Base-by-base conservation (phyloP, 208 protist species). In the Leishmania tarentolae region DNA sequence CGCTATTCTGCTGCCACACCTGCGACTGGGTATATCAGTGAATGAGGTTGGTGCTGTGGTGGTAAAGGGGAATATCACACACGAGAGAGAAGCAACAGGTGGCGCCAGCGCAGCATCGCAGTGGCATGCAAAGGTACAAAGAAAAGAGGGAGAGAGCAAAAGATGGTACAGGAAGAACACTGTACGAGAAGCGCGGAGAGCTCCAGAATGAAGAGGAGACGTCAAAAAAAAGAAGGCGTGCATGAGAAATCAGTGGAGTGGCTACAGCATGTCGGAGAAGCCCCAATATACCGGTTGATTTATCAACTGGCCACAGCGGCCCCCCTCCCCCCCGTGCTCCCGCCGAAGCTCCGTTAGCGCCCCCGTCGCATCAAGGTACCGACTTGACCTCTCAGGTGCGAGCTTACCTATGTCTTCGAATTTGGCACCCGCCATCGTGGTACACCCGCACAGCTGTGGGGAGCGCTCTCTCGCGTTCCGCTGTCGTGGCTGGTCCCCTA, bases 61-160 rank as follows among this genome's bases (percentile, higher is more conserved):
- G 8, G n/a, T 8, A 31, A 31, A 31, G 28, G 3, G 56, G 24
- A 61, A 7, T 61, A 11, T 61, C 50, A 53, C 24, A 31, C 57
- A 61, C 56, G 13, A 40, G 24, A 65, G 31, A 66, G 61, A 66
- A 40, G 61, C 61, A 66, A 1, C 31, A 17, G 13, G 61, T 66
- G 24, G 61, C 15, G 61, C 31, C 13, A n/a, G 61, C 61, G 61
- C 31, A 9, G n/a, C 24, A 63, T 13, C 52, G 42, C n/a, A 77
- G 44, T 15, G 50, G 31, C 28, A 40, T 44, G 21, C 50, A 77
- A 31, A 42, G 31, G 57, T 24, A 11, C 59, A 65, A 11, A 65
- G 31, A 72, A 72, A 28, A 80, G n/a, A 57, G 50, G 52, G 76
- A 56, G 47, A 70, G 63, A 79, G 63, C 44, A n/a, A n/a, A 31